phyloP scores from a whole-genome alignment of 2,329 filamentous ascomycete genomes.

The Byssothecium circinans region DNA sequence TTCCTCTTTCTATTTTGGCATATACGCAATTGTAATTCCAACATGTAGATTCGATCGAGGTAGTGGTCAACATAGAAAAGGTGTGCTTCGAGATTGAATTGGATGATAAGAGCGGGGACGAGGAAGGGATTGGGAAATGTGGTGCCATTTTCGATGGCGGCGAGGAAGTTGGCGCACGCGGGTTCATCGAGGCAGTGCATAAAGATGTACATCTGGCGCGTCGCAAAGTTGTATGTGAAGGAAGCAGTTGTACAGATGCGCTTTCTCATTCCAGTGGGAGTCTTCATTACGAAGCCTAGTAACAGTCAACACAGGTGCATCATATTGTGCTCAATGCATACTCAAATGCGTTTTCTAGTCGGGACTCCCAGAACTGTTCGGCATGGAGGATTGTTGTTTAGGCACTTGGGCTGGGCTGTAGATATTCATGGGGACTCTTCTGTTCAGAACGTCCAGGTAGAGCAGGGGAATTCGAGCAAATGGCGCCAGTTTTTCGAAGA shows the following conservation, averaged over 20 bases:
- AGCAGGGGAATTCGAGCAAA: constrained; percentile 12
- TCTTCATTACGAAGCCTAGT: no score
- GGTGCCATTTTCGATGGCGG: constrained; percentile 2
- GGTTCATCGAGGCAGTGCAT: constrained; percentile 11
- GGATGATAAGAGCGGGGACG: constrained; percentile 13
- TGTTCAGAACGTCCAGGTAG: constrained; percentile 5
- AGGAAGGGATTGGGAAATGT: constrained; percentile 7
- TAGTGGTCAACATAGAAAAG: no score
- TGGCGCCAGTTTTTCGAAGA: constrained; percentile 9
- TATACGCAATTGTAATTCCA: no score
- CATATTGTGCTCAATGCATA: no score
- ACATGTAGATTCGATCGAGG: no score
- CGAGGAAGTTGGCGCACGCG: constrained; percentile 1
- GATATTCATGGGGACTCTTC: constrained; percentile 5
- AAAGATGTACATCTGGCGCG: constrained; percentile 18
- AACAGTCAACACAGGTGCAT: no score
- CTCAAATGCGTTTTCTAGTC: no score
- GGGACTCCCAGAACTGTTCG: no score
- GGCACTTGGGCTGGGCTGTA: constrained; percentile 8
- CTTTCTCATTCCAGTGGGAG: no score
- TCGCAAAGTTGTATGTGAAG: constrained; percentile 22
- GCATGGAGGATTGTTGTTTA: background rate
- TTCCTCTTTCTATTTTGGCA: no score
- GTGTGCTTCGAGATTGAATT: constrained; percentile 6
- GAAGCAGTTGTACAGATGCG: constrained; percentile 12